Percentiles rank a stretch among this genome's conserved stretches.
These are phyloP conservation scores for Colletotrichum spinosum DNA, from an alignment of 2,329 filamentous ascomycete genomes.

Conservation along the genomic window DNA sequence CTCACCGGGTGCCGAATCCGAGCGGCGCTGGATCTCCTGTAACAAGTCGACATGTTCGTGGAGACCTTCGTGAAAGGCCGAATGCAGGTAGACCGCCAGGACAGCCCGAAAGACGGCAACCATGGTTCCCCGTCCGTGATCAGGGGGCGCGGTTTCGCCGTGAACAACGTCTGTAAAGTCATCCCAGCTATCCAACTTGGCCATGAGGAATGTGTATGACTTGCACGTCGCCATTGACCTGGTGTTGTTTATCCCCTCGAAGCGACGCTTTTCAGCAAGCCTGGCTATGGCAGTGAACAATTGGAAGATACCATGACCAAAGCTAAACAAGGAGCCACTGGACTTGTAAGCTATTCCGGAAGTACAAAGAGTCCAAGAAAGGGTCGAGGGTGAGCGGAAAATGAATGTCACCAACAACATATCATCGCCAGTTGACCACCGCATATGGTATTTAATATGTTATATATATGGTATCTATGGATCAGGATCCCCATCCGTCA, in stretches of 20 bases:
- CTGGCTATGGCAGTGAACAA: neutral
- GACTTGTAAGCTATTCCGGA: slow-evolving; percentile 3
- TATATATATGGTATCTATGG: no score
- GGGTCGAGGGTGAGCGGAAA: neutral
- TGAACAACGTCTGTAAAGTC: neutral
- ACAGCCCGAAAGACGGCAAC: neutral
- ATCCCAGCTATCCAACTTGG: neutral
- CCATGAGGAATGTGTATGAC: neutral
- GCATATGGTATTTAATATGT: no score
- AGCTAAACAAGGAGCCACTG: neutral
- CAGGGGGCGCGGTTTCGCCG: neutral
- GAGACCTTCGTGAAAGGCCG: neutral
- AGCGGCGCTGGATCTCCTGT: neutral
- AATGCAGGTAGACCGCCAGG: neutral
- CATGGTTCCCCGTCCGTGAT: neutral
- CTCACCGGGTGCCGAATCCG: slow-evolving; percentile 3
- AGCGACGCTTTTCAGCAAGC: neutral
- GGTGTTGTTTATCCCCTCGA: slow-evolving; percentile 3
- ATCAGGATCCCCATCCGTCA: no score
- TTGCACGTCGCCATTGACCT: accelerated
- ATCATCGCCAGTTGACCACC: no score
- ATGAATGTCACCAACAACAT: no score
- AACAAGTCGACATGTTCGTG: neutral
- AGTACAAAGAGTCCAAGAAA: neutral
- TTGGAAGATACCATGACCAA: neutral